Evolutionary conservation across 176 grass and related monocot genomes (phyloP).

Genomic region (Stipa capillata): DNA sequence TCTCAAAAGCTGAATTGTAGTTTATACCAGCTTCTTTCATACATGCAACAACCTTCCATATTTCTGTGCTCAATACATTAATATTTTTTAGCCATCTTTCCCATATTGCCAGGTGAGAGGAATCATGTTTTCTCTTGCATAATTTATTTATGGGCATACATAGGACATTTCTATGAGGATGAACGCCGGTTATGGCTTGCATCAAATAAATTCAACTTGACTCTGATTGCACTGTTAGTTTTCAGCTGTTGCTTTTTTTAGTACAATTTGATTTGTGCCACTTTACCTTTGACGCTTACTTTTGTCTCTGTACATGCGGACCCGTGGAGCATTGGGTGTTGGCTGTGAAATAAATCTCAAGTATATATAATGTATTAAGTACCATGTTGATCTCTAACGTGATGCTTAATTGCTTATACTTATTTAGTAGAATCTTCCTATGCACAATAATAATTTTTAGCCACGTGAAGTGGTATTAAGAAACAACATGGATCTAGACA

Average conservation of each 20-base stretch:
- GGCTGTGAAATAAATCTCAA: not conserved
- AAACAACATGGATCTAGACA: not conserved
- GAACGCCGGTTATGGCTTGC: not conserved
- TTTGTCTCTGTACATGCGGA: not conserved
- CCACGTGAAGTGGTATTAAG: not conserved
- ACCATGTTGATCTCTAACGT: not conserved
- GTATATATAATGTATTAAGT: not conserved
- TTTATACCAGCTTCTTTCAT: not conserved
- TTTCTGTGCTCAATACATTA: not conserved
- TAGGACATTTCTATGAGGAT: not conserved
- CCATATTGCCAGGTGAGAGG: not conserved
- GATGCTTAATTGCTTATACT: not conserved
- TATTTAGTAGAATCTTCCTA: not conserved
- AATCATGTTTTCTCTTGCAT: not conserved
- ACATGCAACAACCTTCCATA: not conserved
- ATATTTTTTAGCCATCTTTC: not conserved
- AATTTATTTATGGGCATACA: not conserved
- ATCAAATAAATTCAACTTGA: not conserved
- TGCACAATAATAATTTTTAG: not conserved
- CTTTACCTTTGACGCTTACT: not conserved
- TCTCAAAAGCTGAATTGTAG: not conserved
- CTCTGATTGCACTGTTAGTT: not conserved
- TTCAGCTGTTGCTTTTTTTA: not conserved
- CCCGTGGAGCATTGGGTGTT: not conserved
- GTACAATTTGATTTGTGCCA: not conserved